These are phyloP conservation scores for Phytophthora gonapodyides DNA, from an alignment of 352 stramenopile genomes.

Conservation along the genomic window DNA sequence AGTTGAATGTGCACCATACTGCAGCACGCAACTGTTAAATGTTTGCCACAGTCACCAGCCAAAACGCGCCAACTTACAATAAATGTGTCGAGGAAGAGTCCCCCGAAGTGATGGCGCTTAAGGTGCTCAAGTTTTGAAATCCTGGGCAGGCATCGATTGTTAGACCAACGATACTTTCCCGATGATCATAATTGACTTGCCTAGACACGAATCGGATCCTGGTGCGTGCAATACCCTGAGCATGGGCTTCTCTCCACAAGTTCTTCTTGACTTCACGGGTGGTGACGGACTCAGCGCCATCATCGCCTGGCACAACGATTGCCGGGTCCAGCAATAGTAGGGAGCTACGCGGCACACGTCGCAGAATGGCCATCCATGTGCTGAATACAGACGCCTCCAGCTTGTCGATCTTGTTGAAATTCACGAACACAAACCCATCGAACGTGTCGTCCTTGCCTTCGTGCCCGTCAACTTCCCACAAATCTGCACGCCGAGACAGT, in stretches of 20 bases:
- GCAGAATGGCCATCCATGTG: slow-evolving; percentile 76
- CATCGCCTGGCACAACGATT: slow-evolving; percentile 2
- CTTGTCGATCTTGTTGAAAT: slow-evolving; percentile 93
- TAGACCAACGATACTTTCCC: not conserved
- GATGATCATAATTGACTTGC: slow-evolving; percentile 17
- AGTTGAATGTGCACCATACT: slow-evolving; percentile 94
- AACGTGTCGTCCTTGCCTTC: slow-evolving; percentile 4
- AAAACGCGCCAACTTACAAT: slow-evolving; percentile 42
- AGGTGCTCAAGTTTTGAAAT: slow-evolving; percentile 84
- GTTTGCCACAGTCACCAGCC: not conserved
- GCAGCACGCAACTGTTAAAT: slow-evolving; percentile 1
- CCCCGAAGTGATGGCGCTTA: slow-evolving; percentile 58
- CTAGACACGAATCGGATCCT: slow-evolving; percentile 65
- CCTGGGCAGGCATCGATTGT: slow-evolving; percentile 23
- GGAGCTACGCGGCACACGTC: slow-evolving; percentile 53
- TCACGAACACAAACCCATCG: slow-evolving; percentile 63
- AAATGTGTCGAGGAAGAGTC: slow-evolving; percentile 93
- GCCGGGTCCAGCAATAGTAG: slow-evolving; percentile 63
- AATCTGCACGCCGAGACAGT: slow-evolving; percentile 13
- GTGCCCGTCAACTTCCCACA: slow-evolving; percentile 25
- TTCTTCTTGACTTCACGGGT: slow-evolving; percentile 51
- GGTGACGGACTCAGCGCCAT: slow-evolving; percentile 33
- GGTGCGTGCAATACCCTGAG: slow-evolving; percentile 47
- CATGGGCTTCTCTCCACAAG: slow-evolving; percentile 50
- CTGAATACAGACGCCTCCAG: slow-evolving; percentile 66